Percentiles rank a stretch among this genome's conserved stretches.
Conservation (phyloP, 768 basidiomycete species). For the Termitomyces sp. region DNA sequence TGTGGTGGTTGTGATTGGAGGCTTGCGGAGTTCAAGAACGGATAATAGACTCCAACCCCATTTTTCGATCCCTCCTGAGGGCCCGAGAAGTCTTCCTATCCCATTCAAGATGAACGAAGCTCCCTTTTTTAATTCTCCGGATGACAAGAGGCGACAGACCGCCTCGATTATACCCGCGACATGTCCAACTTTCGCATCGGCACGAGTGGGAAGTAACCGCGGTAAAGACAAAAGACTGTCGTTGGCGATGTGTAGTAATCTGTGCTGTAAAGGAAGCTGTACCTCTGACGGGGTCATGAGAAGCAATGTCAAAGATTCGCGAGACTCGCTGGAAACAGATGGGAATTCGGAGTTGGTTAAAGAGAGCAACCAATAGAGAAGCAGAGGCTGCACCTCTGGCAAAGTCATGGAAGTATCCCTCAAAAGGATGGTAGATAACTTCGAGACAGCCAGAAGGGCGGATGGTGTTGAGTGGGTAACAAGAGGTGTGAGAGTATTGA, state of each 20-base stretch:
- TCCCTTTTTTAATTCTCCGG: constrained; percentile 16
- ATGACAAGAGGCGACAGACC: constrained; percentile 48
- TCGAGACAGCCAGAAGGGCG: constrained; percentile 53
- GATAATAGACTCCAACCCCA: constrained; percentile 89
- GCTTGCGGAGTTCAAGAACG: constrained; percentile 69
- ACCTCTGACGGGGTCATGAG: constrained; percentile 36
- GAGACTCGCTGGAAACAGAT: constrained; percentile 47
- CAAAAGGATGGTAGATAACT: constrained; percentile 53
- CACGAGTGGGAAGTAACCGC: constrained; percentile 59
- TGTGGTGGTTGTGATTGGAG: constrained; percentile 40
- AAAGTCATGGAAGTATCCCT: constrained; percentile 53
- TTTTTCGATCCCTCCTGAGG: constrained; percentile 78
- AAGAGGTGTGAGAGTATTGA: constrained; percentile 70
- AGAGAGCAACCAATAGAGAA: constrained; percentile 69
- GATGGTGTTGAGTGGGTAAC: constrained; percentile 65
- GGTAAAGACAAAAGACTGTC: constrained; percentile 70
- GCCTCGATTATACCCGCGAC: constrained; percentile 64
- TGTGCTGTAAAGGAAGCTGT: constrained; percentile 43
- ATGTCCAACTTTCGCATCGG: constrained; percentile 73
- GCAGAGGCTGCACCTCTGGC: constrained; percentile 59
- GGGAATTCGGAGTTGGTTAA: constrained; percentile 57
- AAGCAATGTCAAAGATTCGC: constrained; percentile 38
- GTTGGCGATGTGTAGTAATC: constrained; percentile 54
- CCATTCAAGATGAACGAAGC: constrained; percentile 43
- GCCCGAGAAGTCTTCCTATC: constrained; percentile 67